A percentile compares a stretch with the other conserved stretches of the same genome.
Conservation (phyloP, 2,329 filamentous ascomycete species). For the Aspergillus sp. region DNA sequence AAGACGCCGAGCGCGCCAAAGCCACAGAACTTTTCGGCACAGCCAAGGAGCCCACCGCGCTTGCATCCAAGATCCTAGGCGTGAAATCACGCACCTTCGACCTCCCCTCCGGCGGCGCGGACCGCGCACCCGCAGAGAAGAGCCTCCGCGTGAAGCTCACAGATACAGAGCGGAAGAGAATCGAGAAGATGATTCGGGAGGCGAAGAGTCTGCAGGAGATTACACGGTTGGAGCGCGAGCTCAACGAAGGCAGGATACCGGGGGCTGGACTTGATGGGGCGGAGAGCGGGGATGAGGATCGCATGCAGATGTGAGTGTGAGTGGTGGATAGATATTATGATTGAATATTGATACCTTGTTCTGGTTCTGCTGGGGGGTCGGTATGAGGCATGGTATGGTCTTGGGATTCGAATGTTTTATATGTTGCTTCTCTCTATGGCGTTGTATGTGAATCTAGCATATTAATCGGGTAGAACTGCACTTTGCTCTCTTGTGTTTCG, state of each 20-base stretch:
- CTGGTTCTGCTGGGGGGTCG: not conserved
- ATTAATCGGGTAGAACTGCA: not conserved
- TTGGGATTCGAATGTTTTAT: not conserved
- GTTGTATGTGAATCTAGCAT: not conserved
- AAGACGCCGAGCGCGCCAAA: constrained; percentile 74
- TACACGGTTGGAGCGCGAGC: constrained; percentile 81
- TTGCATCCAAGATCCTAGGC: constrained; percentile 82
- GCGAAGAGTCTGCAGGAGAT: constrained; percentile 91
- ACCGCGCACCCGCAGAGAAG: constrained; percentile 51
- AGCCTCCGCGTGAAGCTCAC: constrained; percentile 80
- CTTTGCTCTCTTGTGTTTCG: not conserved
- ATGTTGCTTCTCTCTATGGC: not conserved
- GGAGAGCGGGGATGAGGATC: constrained; percentile 28
- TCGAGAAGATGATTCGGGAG: constrained; percentile 83
- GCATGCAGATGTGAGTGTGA: constrained; percentile 39
- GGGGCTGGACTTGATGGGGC: constrained; percentile 51
- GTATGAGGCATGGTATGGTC: not conserved
- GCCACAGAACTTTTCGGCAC: constrained; percentile 84
- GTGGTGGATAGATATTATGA: not conserved
- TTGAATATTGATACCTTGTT: not conserved
- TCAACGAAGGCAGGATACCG: constrained; percentile 85
- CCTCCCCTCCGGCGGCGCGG: constrained; percentile 39
- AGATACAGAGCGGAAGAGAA: constrained; percentile 78
- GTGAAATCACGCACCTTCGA: constrained; percentile 77
- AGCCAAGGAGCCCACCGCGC: constrained; percentile 69